Evolutionary conservation across 257 asterid genomes (phyloP), one percentile per base, ranked within the genome.

Genomic region (Solanum chaucha): DNA sequence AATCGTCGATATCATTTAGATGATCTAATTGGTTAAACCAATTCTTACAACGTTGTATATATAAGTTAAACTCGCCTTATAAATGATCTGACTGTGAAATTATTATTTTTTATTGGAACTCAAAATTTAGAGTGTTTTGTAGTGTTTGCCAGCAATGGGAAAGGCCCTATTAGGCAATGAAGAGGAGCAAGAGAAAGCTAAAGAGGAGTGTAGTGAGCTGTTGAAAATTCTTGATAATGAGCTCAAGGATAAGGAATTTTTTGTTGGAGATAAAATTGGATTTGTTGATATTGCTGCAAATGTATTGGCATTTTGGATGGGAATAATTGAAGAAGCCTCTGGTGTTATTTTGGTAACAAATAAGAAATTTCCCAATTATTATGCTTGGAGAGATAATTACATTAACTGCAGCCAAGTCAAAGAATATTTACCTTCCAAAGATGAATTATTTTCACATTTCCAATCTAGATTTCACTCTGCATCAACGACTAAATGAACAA

Each of bases 191-290:
- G 86, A 78, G 71, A 86, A 64, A 83, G 58, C 40, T 38, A 82
- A 82, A 67, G 83, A 87, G 44, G 65, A 82, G 71, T 24, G 70
- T 26, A 4, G 34, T 10, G 86, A 48, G 30, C n/a, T 44, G 65
- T 58, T 82, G 32, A 68, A 82, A 68, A 44, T 46, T 81, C 86
- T 81, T 46, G 74, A 87, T 40, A 28, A 28, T 20, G 46, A 71
- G 22, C 83, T 65, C 1, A 64, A 41, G 32, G 41, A 55, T 40
- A 67, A 81, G 61, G 82, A 81, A 14, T 81, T 32, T 71, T 67
- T 87, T 30, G 83, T 32, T 59, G 86, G 71, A 12, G 83, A 87
- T 11, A 46, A 38, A 26, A 32, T 81, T 81, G 88, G 88, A 65
- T 58, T 46, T 58, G 81, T 38, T 26, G 83, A 87, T 48, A 44